phyloP scores from a whole-genome alignment of 2,329 filamentous ascomycete species.

The Paecilomyces niveus region DNA sequence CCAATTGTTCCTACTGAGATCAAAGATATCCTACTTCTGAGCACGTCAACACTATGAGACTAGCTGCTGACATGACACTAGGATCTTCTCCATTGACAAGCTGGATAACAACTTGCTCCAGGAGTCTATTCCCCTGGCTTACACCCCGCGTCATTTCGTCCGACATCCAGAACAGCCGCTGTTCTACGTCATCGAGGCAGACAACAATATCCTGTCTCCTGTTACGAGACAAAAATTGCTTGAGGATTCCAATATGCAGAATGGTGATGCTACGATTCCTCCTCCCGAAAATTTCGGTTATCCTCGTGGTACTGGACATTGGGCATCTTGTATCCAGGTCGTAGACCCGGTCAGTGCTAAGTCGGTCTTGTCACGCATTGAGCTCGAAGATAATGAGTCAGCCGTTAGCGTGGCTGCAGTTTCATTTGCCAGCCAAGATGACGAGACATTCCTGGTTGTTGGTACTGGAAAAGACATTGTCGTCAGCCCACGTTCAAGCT shows the following conservation, averaged over 20 bases:
- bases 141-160: conserved; percentile 82
- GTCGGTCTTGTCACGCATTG: conserved; percentile 65
- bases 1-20: conserved; percentile 98
- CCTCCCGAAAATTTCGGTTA: conserved; percentile 84
- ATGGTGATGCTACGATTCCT: conserved; percentile 63
- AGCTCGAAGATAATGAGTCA: conserved; percentile 84
- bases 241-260: conserved; percentile 61
- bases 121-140: conserved; percentile 75
- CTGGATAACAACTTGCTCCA: conserved; percentile 79
- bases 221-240: conserved; percentile 70
- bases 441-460: conserved; percentile 85
- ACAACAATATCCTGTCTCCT: conserved; percentile 82
- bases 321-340: conserved; percentile 92
- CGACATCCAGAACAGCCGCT: conserved; percentile 81
- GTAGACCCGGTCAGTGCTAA: conserved; percentile 77
- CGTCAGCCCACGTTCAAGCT: conserved; percentile 66
- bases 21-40: conserved; percentile 7
- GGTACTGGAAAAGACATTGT: conserved; percentile 89
- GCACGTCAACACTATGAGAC: conserved; percentile 1
- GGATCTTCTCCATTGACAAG: conserved; percentile 87
- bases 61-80: conserved; percentile 21
- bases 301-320: conserved; percentile 72
- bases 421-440: conserved; percentile 79
- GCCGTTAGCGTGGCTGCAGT: conserved; percentile 80
- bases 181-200: conserved; percentile 91